A percentile compares a stretch with the other conserved stretches of the same genome.
These are phyloP conservation scores for Zygosaccharomyces siamensis DNA, from an alignment of 805 yeast genomes.

Conservation along the genomic window DNA sequence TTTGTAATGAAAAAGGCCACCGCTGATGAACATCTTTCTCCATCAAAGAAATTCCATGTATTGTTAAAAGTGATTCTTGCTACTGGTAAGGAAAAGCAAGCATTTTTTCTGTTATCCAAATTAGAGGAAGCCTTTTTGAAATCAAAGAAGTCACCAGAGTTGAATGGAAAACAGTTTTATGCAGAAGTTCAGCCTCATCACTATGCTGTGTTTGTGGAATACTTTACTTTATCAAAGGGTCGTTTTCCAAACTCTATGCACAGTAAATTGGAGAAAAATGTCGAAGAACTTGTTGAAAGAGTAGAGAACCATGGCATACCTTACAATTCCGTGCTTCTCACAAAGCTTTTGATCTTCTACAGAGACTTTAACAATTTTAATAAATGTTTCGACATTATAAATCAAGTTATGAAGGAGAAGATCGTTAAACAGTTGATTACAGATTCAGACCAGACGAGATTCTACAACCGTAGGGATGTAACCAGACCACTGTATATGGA, in stretches of 20 bases:
- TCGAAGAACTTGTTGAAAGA: constrained; percentile 30
- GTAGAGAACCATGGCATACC: constrained; percentile 33
- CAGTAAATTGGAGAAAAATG: constrained; percentile 22
- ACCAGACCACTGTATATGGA: constrained; percentile 29
- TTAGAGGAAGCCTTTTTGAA: constrained; percentile 30
- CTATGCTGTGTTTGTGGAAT: constrained; percentile 39
- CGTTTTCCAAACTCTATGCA: constrained; percentile 3
- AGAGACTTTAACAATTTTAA: constrained; percentile 28
- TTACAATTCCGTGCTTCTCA: constrained; percentile 37
- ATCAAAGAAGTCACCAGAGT: constrained; percentile 4
- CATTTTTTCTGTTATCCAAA: constrained; percentile 32
- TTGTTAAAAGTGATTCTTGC: constrained; percentile 28
- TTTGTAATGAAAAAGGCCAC: constrained; percentile 14
- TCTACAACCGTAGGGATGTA: constrained; percentile 13
- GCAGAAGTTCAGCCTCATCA: constrained; percentile 41
- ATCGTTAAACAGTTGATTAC: constrained; percentile 13
- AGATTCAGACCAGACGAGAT: constrained; percentile 9
- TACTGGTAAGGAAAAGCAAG: constrained; percentile 25
- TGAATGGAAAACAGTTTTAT: constrained; percentile 20
- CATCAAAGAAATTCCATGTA: constrained; percentile 25
- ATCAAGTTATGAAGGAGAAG: constrained; percentile 24
- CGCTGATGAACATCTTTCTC: constrained; percentile 9
- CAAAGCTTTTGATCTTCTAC: constrained; percentile 37
- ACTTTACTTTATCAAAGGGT: constrained; percentile 25
- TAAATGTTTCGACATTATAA: constrained; percentile 34